A percentile compares a stretch with the other conserved stretches of the same genome.
Conservation (phyloP, 2,329 filamentous ascomycete species). For the Aaosphaeria arxii region DNA sequence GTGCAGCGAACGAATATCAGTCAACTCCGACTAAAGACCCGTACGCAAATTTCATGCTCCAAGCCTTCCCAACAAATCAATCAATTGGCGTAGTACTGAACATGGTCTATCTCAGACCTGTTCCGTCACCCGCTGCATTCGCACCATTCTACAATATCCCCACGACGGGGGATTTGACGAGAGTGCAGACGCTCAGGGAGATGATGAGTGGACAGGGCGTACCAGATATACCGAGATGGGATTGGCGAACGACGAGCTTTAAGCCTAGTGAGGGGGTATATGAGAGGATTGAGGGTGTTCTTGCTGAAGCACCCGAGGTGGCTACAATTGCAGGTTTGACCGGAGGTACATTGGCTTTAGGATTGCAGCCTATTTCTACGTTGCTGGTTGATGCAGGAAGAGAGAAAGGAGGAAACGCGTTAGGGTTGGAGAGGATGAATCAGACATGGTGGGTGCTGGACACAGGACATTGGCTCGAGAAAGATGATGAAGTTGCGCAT, state of each 20-base stretch:
- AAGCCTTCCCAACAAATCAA: constrained; percentile 1
- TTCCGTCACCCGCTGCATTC: constrained; percentile 2
- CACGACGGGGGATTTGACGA: neutral
- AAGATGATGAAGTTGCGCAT: neutral
- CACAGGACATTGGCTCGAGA: neutral
- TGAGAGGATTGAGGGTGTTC: neutral
- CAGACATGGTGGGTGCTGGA: constrained; percentile 1
- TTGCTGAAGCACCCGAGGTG: neutral
- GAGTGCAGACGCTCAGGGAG: neutral
- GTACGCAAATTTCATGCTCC: constrained; percentile 4
- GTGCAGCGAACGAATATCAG: constrained; percentile 2
- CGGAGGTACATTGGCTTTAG: neutral
- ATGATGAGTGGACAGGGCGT: neutral
- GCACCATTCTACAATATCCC: constrained; percentile 1
- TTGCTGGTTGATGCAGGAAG: neutral
- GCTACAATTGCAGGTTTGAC: neutral
- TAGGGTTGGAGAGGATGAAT: neutral
- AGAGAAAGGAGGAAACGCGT: constrained; percentile 1
- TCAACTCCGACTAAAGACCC: constrained; percentile 1
- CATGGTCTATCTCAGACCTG: constrained; percentile 8
- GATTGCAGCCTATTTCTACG: constrained; percentile 4
- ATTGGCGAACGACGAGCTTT: constrained; percentile 4
- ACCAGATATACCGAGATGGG: neutral
- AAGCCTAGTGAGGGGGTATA: neutral
- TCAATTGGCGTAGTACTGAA: constrained; percentile 1